Percentiles rank a stretch among this genome's conserved stretches.
Conservation (phyloP, 768 basidiomycete genomes). For the Phaeolepiota aurea region DNA sequence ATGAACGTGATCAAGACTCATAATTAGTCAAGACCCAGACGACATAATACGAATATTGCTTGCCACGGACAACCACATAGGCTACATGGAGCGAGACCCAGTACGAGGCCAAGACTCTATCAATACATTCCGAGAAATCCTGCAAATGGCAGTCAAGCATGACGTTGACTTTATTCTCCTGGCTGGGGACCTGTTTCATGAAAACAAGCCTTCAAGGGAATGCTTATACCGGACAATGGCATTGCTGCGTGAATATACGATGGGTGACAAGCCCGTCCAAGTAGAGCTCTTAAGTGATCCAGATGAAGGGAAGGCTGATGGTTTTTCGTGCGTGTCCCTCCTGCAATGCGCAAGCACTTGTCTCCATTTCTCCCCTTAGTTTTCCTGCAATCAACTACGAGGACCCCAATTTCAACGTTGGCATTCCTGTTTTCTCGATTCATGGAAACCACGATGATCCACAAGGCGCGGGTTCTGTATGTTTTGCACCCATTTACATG, state of each 20-base stretch:
- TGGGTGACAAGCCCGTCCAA: constrained; percentile 85
- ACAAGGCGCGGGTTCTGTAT: constrained; percentile 86
- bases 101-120: constrained; percentile 92
- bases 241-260: constrained; percentile 81
- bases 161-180: constrained; percentile 93
- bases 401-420: constrained; percentile 90
- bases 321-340: constrained; percentile 60
- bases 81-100: constrained; percentile 91
- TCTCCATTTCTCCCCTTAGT: constrained; percentile 27
- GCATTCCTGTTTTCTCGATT: constrained; percentile 97
- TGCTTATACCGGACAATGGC: constrained; percentile 86
- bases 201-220: constrained; percentile 90
- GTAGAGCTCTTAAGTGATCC: constrained; percentile 91
- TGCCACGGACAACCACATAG: constrained; percentile 95
- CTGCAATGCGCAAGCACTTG: neutral
- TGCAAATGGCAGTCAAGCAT: constrained; percentile 83
- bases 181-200: constrained; percentile 95
- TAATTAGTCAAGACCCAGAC: constrained; percentile 49
- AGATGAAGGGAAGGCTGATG: constrained; percentile 77
- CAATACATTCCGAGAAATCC: constrained; percentile 89
- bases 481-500: constrained; percentile 19
- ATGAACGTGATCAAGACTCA: too few relatives aligned
- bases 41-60: constrained; percentile 79
- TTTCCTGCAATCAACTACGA: constrained; percentile 98
- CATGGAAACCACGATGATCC: constrained; percentile 99